Percentiles rank a stretch among this genome's conserved stretches.
phyloP scores from a whole-genome alignment of 2,329 filamentous ascomycete species.

The Trichoderma cornu-damae region DNA sequence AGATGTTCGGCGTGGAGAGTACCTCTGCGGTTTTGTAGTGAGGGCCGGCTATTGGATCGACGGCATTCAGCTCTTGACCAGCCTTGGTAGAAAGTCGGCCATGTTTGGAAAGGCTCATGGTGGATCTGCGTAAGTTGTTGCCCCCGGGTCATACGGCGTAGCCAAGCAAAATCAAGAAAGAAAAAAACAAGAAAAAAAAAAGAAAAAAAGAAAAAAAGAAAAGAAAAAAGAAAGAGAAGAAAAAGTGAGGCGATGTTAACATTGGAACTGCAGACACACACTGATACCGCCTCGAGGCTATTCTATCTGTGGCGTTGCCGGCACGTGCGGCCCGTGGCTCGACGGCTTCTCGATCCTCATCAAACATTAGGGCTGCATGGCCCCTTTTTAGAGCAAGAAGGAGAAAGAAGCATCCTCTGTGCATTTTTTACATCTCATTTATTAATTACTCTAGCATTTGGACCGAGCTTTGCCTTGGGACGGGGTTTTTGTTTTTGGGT shows the following conservation, averaged over 20 bases:
- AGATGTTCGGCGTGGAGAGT: conserved; percentile 83
- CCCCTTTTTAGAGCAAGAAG: background rate
- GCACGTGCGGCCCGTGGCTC: conserved; percentile 73
- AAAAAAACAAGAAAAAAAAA: no score
- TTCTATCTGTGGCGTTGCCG: conserved; percentile 79
- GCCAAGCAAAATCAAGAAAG: no score
- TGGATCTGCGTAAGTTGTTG: conserved; percentile 74
- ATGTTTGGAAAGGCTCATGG: conserved; percentile 77
- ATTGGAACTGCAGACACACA: conserved; percentile 57
- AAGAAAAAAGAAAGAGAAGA: no score
- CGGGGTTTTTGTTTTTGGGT: conserved; percentile 12
- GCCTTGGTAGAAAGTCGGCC: conserved; percentile 75
- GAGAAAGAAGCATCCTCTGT: background rate
- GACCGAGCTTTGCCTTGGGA: conserved; percentile 14
- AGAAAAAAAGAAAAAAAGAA: no score
- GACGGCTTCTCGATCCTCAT: conserved; percentile 80
- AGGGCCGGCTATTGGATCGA: conserved; percentile 79
- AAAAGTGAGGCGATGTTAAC: conserved; percentile 23
- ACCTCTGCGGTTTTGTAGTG: conserved; percentile 79
- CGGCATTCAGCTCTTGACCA: conserved; percentile 85
- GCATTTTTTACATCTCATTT: conserved; percentile 10
- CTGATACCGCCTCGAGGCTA: conserved; percentile 87
- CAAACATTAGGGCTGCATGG: conserved; percentile 29
- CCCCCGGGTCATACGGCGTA: background rate
- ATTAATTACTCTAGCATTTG: conserved; percentile 15